These are phyloP conservation scores for Fusarium liriodendri DNA, from an alignment of 2,329 filamentous ascomycete species.

Conservation along the genomic window DNA sequence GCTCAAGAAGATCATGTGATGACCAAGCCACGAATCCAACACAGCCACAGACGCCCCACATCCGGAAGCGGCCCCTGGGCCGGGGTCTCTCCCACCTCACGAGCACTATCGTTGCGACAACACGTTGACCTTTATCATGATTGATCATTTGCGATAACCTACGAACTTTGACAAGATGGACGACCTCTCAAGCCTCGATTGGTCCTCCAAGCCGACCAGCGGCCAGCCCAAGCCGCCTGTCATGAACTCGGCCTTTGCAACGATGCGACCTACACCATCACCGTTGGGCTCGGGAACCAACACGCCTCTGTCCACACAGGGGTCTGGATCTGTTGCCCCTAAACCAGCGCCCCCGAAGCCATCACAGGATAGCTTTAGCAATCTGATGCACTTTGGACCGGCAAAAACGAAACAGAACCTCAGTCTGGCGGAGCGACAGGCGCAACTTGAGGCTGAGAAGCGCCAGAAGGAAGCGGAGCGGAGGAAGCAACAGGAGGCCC, in stretches of 20 bases:
- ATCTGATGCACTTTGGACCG: slow-evolving; percentile 70
- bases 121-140: slow-evolving; percentile 40
- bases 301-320: slow-evolving; percentile 66
- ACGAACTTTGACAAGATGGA: slow-evolving; percentile 61
- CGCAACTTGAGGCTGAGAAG: slow-evolving; percentile 73
- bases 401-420: slow-evolving; percentile 76
- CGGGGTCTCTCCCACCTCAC: slow-evolving; percentile 24
- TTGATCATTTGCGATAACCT: slow-evolving; percentile 38
- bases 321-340: slow-evolving; percentile 54
- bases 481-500: slow-evolving; percentile 75
- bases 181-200: slow-evolving; percentile 70
- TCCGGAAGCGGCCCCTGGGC: slow-evolving; percentile 40
- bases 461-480: slow-evolving; percentile 79
- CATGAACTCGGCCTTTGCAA: slow-evolving; percentile 59
- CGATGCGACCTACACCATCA: slow-evolving; percentile 67
- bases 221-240: slow-evolving; percentile 52
- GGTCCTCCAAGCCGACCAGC: slow-evolving; percentile 59
- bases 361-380: slow-evolving; percentile 80
- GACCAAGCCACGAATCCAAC: slow-evolving; percentile 26
- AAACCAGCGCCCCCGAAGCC: slow-evolving; percentile 62
- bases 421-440: slow-evolving; percentile 81
- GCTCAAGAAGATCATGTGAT: slow-evolving; percentile 23
- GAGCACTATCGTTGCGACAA: slow-evolving; percentile 34
- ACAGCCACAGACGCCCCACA: slow-evolving; percentile 42
- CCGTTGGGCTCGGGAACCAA: slow-evolving; percentile 66